Conservation (phyloP, 306 rosid genomes). For the Morella rubra region DNA sequence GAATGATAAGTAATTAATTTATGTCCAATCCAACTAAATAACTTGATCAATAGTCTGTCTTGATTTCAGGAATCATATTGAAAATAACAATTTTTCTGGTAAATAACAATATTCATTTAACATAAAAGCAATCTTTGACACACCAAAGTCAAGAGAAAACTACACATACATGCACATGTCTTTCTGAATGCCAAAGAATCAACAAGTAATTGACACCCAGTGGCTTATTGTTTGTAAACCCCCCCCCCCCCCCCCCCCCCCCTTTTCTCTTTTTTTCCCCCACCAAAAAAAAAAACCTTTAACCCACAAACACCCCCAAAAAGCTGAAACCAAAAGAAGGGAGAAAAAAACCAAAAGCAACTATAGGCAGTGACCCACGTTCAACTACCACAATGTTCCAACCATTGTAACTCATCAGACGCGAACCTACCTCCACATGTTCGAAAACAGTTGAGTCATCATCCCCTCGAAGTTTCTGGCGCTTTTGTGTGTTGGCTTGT, state of each 20-base stretch:
- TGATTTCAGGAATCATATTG: not conserved
- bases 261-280: too few relatives aligned
- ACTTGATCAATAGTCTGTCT: not conserved
- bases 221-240: not conserved
- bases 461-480: constrained; percentile 61
- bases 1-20: not conserved
- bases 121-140: not conserved
- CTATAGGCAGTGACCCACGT: not conserved
- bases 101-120: not conserved
- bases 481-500: constrained; percentile 95
- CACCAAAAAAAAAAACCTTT: too few relatives aligned
- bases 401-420: constrained; percentile 17
- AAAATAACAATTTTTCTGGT: not conserved
- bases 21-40: not conserved
- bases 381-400: constrained; percentile 6
- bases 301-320: too few relatives aligned
- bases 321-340: too few relatives aligned
- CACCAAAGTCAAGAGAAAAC: not conserved
- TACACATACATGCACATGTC: not conserved
- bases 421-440: constrained; percentile 63
- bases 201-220: not conserved
- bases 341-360: not conserved
- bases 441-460: constrained; percentile 47
- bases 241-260: too few relatives aligned
- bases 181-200: not conserved